phyloP scores from a whole-genome alignment of 768 basidiomycete genomes.

The Auricularia auricula-judae region DNA sequence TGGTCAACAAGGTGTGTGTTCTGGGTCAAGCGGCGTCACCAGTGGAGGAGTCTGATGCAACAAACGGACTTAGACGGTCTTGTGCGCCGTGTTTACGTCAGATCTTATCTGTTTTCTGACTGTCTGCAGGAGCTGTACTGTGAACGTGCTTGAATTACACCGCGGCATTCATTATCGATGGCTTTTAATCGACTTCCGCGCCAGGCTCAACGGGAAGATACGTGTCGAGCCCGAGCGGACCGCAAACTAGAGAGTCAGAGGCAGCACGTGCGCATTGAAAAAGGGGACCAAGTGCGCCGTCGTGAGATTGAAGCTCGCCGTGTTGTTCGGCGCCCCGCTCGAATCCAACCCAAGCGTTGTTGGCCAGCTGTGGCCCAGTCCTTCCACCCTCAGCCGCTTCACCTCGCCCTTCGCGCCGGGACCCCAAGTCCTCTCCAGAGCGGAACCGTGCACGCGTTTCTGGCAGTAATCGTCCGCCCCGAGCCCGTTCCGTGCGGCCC shows the following conservation, averaged over 20 bases:
- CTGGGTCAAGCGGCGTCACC: background rate
- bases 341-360: slow-evolving; percentile 13
- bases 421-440: slow-evolving; percentile 1
- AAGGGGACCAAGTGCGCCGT: slow-evolving; percentile 1
- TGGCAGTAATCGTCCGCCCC: background rate
- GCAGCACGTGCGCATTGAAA: slow-evolving; percentile 1
- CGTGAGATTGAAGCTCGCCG: slow-evolving; percentile 6
- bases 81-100: too few species aligned
- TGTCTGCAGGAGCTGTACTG: too few species aligned
- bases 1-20: too few species aligned
- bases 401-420: slow-evolving; percentile 8
- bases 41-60: too few species aligned
- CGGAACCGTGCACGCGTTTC: slow-evolving; percentile 2
- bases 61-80: too few species aligned
- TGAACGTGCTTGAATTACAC: too few species aligned
- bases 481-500: slow-evolving; percentile 15
- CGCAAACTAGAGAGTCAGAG: background rate
- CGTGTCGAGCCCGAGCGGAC: background rate
- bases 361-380: slow-evolving; percentile 17
- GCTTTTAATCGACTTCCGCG: too few species aligned
- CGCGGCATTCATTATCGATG: too few species aligned
- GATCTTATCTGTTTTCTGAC: too few species aligned
- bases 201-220: too few species aligned
- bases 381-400: slow-evolving; percentile 9
- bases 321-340: slow-evolving; percentile 4